Conservation (phyloP, 2,329 filamentous ascomycete genomes). For the Verticillium longisporum region DNA sequence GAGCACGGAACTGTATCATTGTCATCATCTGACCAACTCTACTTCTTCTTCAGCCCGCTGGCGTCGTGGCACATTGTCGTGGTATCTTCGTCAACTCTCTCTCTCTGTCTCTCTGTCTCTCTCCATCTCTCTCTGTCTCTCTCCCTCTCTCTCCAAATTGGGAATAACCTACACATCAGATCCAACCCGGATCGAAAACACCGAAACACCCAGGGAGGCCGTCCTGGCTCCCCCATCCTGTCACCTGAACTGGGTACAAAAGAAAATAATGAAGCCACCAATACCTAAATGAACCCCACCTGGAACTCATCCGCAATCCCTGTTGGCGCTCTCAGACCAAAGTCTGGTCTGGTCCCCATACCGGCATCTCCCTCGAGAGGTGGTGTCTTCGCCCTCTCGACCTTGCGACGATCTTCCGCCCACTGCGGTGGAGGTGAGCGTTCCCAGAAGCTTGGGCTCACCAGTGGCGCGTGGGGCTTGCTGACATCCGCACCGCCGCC, state of each 20-base stretch:
- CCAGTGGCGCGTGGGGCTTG: neutral
- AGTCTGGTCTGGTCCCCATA: slow-evolving; percentile 7
- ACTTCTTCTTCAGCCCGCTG: neutral
- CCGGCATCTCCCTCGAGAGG: neutral
- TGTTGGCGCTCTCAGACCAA: slow-evolving; percentile 10
- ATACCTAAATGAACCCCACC: slow-evolving; percentile 9
- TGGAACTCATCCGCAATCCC: slow-evolving; percentile 12
- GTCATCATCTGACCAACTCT: neutral
- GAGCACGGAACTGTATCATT: neutral
- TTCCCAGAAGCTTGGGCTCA: neutral
- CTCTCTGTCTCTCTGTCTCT: no score
- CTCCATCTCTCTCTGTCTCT: neutral
- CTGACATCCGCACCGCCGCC: neutral
- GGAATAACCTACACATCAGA: neutral
- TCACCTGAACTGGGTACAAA: neutral
- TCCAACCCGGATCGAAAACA: neutral
- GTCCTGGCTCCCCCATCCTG: neutral
- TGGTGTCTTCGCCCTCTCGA: neutral
- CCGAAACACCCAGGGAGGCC: neutral
- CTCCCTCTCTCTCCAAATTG: no score
- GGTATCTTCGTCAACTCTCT: neutral
- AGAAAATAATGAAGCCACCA: neutral
- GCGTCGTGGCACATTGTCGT: neutral
- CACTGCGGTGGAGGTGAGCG: neutral
- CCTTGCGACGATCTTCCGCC: neutral